These are phyloP conservation scores for Fusarium subtropicale DNA, from an alignment of 2,329 filamentous ascomycete genomes.

Conservation along the genomic window DNA sequence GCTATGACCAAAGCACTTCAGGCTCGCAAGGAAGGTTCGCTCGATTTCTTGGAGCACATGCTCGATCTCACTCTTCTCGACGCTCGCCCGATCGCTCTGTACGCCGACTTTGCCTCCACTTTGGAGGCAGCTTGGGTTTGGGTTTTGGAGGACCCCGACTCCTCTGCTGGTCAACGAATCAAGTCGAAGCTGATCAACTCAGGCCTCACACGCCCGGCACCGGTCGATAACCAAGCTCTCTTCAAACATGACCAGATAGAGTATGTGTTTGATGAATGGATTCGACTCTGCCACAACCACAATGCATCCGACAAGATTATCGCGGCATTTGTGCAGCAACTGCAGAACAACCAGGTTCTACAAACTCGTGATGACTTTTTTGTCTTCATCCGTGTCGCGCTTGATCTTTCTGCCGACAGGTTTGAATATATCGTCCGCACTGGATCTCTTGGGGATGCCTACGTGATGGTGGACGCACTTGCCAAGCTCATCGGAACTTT, in stretches of 20 bases:
- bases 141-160: constrained; percentile 78
- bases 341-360: constrained; percentile 80
- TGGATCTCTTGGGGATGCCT: constrained; percentile 68
- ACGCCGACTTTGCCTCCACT: constrained; percentile 86
- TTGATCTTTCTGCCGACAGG: constrained; percentile 81
- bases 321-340: constrained; percentile 83
- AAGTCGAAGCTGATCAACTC: constrained; percentile 69
- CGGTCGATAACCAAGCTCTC: constrained; percentile 61
- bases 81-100: constrained; percentile 80
- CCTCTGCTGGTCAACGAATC: constrained; percentile 74
- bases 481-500: constrained; percentile 83
- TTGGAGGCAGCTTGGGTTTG: constrained; percentile 84
- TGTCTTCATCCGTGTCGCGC: constrained; percentile 81
- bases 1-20: constrained; percentile 79
- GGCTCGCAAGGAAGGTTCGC: constrained; percentile 75
- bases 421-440: constrained; percentile 78
- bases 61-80: constrained; percentile 83
- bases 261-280: constrained; percentile 97
- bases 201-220: constrained; percentile 53
- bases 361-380: constrained; percentile 80
- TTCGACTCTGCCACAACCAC: constrained; percentile 82
- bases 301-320: constrained; percentile 78
- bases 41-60: constrained; percentile 84
- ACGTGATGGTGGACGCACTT: constrained; percentile 78
- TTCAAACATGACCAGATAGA: constrained; percentile 84